These are phyloP conservation scores for Alternaria sp. DNA, from an alignment of 2,329 filamentous ascomycete species.

Conservation along the genomic window DNA sequence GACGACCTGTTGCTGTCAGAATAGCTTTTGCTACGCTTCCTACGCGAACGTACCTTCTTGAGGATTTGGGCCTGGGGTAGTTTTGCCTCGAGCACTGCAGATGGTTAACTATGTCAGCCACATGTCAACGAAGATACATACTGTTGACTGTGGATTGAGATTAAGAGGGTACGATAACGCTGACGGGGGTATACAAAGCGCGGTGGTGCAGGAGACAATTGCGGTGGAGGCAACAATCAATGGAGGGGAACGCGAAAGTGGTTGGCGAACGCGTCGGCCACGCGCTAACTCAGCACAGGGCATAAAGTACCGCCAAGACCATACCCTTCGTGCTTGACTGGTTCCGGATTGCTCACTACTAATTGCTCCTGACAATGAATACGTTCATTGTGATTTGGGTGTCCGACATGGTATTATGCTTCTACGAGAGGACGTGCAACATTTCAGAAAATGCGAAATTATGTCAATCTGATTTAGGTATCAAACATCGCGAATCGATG, in stretches of 20 bases:
- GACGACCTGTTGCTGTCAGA: slow-evolving; percentile 70
- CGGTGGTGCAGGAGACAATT: slow-evolving; percentile 9
- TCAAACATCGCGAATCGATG: neutral
- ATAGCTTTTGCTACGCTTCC: neutral
- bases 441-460: neutral
- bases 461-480: neutral
- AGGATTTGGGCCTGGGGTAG: slow-evolving; percentile 91
- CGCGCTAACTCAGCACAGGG: slow-evolving; percentile 25
- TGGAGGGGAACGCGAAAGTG: slow-evolving; percentile 27
- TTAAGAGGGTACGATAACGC: slow-evolving; percentile 1
- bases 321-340: neutral
- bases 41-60: slow-evolving; percentile 75
- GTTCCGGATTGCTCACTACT: neutral
- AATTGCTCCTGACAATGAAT: neutral
- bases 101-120: slow-evolving; percentile 24
- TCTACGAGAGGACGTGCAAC: neutral
- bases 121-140: slow-evolving; percentile 8
- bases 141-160: slow-evolving; percentile 21
- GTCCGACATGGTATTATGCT: neutral
- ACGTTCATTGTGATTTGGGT: neutral
- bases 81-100: slow-evolving; percentile 89
- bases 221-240: slow-evolving; percentile 24
- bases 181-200: slow-evolving; percentile 9
- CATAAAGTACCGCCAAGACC: slow-evolving; percentile 14
- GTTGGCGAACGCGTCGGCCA: slow-evolving; percentile 25